phyloP scores from a whole-genome alignment of 495 filamentous ascomycete species.

The Penicillium coprophilum region DNA sequence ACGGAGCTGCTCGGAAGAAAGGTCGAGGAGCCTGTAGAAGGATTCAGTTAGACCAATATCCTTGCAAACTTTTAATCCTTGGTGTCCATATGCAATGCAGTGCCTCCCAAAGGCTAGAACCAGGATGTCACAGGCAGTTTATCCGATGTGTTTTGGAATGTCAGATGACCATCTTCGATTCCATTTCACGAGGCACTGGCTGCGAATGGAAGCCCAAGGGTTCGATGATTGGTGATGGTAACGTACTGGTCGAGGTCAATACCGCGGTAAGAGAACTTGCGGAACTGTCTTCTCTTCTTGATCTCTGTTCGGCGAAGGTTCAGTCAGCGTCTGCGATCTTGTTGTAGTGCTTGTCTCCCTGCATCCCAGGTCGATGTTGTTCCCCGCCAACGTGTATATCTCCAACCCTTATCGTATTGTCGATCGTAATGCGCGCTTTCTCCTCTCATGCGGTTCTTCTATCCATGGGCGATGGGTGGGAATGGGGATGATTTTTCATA shows the following conservation, averaged over 20 bases:
- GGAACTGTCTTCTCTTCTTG: constrained; percentile 99
- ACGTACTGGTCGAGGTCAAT: constrained; percentile 98
- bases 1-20: constrained; percentile 96
- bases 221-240: constrained; percentile 32
- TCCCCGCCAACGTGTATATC: constrained; percentile 11
- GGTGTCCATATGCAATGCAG: constrained; percentile 3
- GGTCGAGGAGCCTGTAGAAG: constrained; percentile 80
- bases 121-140: constrained; percentile 7
- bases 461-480: constrained; percentile 13
- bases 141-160: not conserved
- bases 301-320: constrained; percentile 60
- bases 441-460: constrained; percentile 3
- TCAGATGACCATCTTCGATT: constrained; percentile 60
- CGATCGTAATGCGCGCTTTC: not conserved
- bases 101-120: constrained; percentile 1
- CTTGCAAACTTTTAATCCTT: constrained; percentile 25
- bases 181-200: constrained; percentile 9
- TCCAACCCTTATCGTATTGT: not conserved
- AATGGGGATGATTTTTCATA: constrained; percentile 22
- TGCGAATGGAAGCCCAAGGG: constrained; percentile 39
- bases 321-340: constrained; percentile 43
- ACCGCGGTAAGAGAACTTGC: constrained; percentile 99
- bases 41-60: constrained; percentile 23
- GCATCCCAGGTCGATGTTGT: constrained; percentile 16
- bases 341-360: constrained; percentile 28